Base-by-base conservation (phyloP, 768 basidiomycete species). In the Suillus brevipes region DNA sequence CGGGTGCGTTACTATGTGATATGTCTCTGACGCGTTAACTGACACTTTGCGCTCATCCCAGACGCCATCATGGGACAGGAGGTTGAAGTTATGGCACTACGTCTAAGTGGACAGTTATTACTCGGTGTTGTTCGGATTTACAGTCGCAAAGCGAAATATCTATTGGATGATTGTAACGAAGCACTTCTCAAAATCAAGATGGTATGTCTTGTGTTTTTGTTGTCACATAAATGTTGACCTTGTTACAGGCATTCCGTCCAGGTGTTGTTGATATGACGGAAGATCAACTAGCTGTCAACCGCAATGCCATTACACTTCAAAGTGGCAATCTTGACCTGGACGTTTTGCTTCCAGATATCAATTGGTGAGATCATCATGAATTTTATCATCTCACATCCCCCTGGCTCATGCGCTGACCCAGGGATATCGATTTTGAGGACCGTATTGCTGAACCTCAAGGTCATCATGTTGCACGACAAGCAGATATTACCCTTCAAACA, bases 61-160 rank as follows among this genome's bases (percentile, higher is more conserved):
- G 95, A 89, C 71, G 95, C 95, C 23, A 99, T 99, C 73, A 90
- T 98, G 84, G 92, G 89, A 23, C 92, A 96, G 77, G 95, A 97
- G 75, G 84, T 92, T 57, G 95, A 94, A 74, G 78, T 92, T 55
- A 96, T 98, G 89, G 95, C 97, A 3, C 88, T 99, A 34, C 90
- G 97, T 58, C 82, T 99, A n/a, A 97, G 94, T 52, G 97, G 97
- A 6, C 97, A 99, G 71, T 83, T 99, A 56, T 86, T 99, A 62
- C 87, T 99, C 50, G 97, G 97, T 70, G 97, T 99, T 55, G 95
- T 97, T 62, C 86, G 97, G 63, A 99, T 99, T 73, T 99, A 99
- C 78, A 95, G 94, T 72, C 85, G 97, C 52, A 99, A 99, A 76
- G 95, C 96, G 20, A 97, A 98, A 74, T 99, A 99, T 77, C 85